Conservation (phyloP, 371 early-diverging fungal genomes). For the Rhizomucor pusillus region DNA sequence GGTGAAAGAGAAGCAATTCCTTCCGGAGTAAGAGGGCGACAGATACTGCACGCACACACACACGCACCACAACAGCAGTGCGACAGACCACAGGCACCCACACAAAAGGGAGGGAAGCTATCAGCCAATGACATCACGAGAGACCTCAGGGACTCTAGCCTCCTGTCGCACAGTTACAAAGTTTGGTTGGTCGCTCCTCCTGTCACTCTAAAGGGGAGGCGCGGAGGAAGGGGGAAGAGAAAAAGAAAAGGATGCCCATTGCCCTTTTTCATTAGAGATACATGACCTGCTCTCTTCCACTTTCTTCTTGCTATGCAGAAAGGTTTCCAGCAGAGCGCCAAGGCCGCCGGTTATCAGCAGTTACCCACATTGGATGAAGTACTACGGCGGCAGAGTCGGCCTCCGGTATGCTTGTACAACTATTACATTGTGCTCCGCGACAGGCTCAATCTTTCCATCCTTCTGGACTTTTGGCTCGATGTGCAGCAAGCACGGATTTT, state of each 20-base stretch:
- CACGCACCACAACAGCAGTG: neutral
- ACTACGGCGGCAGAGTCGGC: conserved; percentile 55
- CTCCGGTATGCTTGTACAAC: conserved; percentile 68
- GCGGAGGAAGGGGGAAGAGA: no score
- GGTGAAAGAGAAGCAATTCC: neutral
- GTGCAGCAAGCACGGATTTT: conserved; percentile 57
- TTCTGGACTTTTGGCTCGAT: conserved; percentile 70
- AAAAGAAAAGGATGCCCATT: no score
- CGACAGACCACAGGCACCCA: neutral
- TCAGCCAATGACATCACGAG: no score
- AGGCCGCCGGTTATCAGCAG: neutral
- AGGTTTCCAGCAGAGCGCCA: no score
- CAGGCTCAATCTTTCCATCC: conserved; percentile 42
- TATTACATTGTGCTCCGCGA: conserved; percentile 66
- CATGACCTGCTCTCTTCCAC: no score
- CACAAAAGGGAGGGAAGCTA: no score
- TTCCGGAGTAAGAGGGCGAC: neutral
- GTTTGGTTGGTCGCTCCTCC: no score
- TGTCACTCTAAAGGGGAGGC: no score
- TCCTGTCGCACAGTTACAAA: no score
- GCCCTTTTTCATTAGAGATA: no score
- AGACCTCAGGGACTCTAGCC: no score
- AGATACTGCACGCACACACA: neutral
- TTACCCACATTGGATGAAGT: conserved; percentile 61
- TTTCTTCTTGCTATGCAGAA: no score